Evolutionary conservation across 2,329 filamentous ascomycete species (phyloP).

Genomic region (Colletotrichum acutatum): DNA sequence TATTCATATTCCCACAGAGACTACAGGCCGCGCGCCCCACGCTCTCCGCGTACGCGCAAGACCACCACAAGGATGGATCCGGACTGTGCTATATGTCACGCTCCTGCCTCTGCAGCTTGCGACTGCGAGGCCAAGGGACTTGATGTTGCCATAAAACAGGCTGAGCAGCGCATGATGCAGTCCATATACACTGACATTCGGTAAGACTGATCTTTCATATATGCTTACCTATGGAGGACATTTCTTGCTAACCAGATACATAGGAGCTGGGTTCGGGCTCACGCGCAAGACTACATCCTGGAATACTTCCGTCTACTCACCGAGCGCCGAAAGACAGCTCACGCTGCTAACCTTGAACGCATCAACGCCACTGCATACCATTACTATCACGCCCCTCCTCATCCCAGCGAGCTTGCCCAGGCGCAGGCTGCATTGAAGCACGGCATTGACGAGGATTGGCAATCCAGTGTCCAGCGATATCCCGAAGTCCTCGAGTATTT

Average conservation of each 20-base stretch:
- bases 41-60: slow-evolving; percentile 48
- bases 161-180: slow-evolving; percentile 72
- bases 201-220: slow-evolving; percentile 51
- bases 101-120: slow-evolving; percentile 67
- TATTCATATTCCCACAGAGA: slow-evolving; percentile 56
- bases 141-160: slow-evolving; percentile 70
- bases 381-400: slow-evolving; percentile 67
- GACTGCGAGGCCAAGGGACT: slow-evolving; percentile 75
- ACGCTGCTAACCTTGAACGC: slow-evolving; percentile 65
- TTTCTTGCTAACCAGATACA: slow-evolving; percentile 33
- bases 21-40: slow-evolving; percentile 39
- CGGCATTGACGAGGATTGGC: slow-evolving; percentile 84
- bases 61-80: slow-evolving; percentile 73
- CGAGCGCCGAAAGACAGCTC: slow-evolving; percentile 68
- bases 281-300: slow-evolving; percentile 76
- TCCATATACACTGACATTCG: slow-evolving; percentile 71
- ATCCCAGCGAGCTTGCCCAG: slow-evolving; percentile 70
- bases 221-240: slow-evolving; percentile 30
- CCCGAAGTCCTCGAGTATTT: slow-evolving; percentile 87
- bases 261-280: slow-evolving; percentile 72
- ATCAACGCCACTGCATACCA: slow-evolving; percentile 66
- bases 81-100: slow-evolving; percentile 74
- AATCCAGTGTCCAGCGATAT: slow-evolving; percentile 78
- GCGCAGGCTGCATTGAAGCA: slow-evolving; percentile 75
- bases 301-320: slow-evolving; percentile 72